These are phyloP conservation scores for Neophaeococcomyces aloes DNA, from an alignment of 2,329 filamentous ascomycete species.

Conservation along the genomic window DNA sequence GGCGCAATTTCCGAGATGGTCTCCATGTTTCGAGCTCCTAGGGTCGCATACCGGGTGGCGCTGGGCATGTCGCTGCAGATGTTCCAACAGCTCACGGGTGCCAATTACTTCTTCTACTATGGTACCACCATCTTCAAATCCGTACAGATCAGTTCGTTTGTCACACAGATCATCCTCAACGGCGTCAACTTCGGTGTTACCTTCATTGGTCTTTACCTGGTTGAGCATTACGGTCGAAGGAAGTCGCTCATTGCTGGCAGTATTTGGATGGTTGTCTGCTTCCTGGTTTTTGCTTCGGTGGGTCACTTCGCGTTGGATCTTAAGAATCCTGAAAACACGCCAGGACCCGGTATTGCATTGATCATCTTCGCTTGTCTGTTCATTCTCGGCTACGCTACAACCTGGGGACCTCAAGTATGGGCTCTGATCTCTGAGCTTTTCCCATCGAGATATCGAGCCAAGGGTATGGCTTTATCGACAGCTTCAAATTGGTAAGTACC, in stretches of 20 bases:
- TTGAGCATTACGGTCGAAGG: slow-evolving; percentile 59
- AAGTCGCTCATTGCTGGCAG: slow-evolving; percentile 56
- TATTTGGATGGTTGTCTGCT: slow-evolving; percentile 56
- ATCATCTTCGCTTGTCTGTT: slow-evolving; percentile 66
- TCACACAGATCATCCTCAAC: slow-evolving; percentile 57
- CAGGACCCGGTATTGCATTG: slow-evolving; percentile 57
- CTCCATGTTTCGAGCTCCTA: slow-evolving; percentile 37
- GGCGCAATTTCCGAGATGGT: slow-evolving; percentile 32
- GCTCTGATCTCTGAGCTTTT: slow-evolving; percentile 36
- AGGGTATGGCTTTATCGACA: slow-evolving; percentile 66
- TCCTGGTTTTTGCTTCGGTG: slow-evolving; percentile 51
- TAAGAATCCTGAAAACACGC: slow-evolving; percentile 32
- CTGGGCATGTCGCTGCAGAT: slow-evolving; percentile 39
- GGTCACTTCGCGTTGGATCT: slow-evolving; percentile 31
- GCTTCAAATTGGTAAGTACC: slow-evolving; percentile 56
- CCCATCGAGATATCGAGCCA: slow-evolving; percentile 48
- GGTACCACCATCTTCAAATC: slow-evolving; percentile 22
- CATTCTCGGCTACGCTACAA: slow-evolving; percentile 60
- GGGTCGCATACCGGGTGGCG: slow-evolving; percentile 33
- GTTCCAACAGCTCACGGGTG: slow-evolving; percentile 39
- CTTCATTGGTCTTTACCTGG: slow-evolving; percentile 56
- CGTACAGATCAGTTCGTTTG: slow-evolving; percentile 31
- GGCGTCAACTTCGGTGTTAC: slow-evolving; percentile 53
- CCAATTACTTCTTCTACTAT: slow-evolving; percentile 27
- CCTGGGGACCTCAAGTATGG: slow-evolving; percentile 54